Evolutionary conservation across 2,329 filamentous ascomycete species (phyloP).

Genomic region (Pyrenophora tritici-repentis): DNA sequence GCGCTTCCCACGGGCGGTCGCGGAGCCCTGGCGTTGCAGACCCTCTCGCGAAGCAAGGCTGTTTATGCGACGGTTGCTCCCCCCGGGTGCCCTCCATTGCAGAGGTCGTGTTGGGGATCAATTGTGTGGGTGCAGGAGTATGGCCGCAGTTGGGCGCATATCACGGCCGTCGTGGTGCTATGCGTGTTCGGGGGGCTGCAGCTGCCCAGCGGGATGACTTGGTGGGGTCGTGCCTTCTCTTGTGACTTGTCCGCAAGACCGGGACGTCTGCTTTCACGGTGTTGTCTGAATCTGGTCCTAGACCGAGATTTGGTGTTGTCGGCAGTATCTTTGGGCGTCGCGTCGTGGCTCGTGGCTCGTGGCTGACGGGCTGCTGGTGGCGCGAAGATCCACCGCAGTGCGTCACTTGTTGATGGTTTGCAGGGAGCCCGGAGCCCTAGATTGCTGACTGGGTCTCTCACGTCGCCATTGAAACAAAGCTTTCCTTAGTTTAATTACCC

Average conservation of each 20-base stretch:
- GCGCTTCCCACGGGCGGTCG: constrained; percentile 44
- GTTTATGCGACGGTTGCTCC: constrained; percentile 48
- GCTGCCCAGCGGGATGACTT: constrained; percentile 25
- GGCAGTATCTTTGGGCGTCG: constrained; percentile 18
- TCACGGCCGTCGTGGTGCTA: constrained; percentile 22
- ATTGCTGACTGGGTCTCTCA: constrained; percentile 6
- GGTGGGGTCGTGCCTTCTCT: constrained; percentile 31
- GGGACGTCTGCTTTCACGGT: neutral
- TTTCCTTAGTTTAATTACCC: constrained; percentile 4
- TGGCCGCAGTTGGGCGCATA: constrained; percentile 33
- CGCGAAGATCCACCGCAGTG: constrained; percentile 36
- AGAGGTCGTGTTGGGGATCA: constrained; percentile 16
- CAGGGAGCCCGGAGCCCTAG: constrained; percentile 12
- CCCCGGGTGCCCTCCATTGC: constrained; percentile 40
- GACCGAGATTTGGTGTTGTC: constrained; percentile 2
- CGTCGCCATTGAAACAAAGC: constrained; percentile 12
- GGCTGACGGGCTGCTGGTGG: constrained; percentile 29
- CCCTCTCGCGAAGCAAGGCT: constrained; percentile 50
- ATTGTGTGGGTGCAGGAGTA: constrained; percentile 18
- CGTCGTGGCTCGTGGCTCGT: constrained; percentile 21
- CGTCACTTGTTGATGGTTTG: constrained; percentile 16
- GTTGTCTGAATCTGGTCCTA: neutral
- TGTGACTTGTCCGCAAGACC: neutral
- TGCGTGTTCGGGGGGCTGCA: constrained; percentile 19
- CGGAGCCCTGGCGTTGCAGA: constrained; percentile 47